phyloP scores from a whole-genome alignment of 129 eudicot species.

The Heracleum sosnowskyi region DNA sequence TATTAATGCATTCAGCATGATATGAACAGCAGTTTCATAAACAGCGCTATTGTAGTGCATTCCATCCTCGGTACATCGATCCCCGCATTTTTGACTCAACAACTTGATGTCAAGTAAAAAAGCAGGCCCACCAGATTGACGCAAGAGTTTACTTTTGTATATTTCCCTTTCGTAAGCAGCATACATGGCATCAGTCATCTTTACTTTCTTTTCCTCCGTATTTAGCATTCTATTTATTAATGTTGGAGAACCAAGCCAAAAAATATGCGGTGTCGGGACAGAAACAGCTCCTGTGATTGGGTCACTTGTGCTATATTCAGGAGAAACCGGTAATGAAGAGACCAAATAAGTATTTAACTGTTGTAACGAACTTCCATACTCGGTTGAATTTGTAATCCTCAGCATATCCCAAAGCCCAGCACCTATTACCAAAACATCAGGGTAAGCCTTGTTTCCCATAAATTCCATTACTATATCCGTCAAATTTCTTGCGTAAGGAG shows the following conservation, averaged over 20 bases:
- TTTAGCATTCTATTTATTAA: constrained; percentile 69
- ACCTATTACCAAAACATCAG: constrained; percentile 90
- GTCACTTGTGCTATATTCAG: constrained; percentile 19
- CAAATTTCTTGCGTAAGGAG: constrained; percentile 68
- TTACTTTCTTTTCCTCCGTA: constrained; percentile 75
- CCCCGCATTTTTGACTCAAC: constrained; percentile 60
- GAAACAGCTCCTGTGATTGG: constrained; percentile 28
- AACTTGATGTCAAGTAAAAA: constrained; percentile 52
- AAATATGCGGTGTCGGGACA: constrained; percentile 45
- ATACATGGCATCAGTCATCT: constrained; percentile 47
- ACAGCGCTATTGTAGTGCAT: constrained; percentile 82
- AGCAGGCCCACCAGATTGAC: constrained; percentile 63
- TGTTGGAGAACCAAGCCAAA: constrained; percentile 88
- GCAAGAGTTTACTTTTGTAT: constrained; percentile 54
- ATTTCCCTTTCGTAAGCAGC: constrained; percentile 48
- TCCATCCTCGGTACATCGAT: constrained; percentile 65
- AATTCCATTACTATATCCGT: constrained; percentile 34
- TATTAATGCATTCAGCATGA: constrained; percentile 86
- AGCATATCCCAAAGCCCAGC: constrained; percentile 95
- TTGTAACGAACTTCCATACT: constrained; percentile 49
- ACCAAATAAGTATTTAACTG: constrained; percentile 38
- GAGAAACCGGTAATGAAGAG: constrained; percentile 40
- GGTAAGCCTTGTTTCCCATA: constrained; percentile 33
- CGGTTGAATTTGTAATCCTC: constrained; percentile 42
- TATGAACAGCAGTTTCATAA: constrained; percentile 75